Percentiles rank a stretch among this genome's conserved stretches.
Evolutionary conservation across 306 rosid genomes (phyloP).

Genomic region (Dalbergia cochinchinensis): DNA sequence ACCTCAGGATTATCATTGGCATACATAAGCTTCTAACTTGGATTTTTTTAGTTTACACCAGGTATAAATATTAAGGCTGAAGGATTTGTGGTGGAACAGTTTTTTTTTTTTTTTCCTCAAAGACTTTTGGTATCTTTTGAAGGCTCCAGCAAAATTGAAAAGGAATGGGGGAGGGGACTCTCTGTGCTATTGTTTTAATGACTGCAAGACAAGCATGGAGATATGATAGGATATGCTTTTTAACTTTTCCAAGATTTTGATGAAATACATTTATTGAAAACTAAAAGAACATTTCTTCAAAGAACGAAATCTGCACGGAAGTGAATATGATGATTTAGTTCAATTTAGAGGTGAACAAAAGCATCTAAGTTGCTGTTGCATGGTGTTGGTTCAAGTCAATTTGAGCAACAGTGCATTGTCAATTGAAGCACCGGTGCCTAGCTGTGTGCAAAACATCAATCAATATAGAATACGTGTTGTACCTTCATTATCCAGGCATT

Average conservation of each 20-base stretch:
- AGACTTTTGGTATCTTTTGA: not conserved
- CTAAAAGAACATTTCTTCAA: conserved; percentile 15
- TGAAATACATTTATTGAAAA: conserved; percentile 22
- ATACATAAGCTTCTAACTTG: not conserved
- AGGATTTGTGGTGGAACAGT: not conserved
- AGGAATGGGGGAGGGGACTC: too few species aligned
- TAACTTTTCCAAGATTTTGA: conserved; percentile 3
- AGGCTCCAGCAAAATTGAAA: not conserved
- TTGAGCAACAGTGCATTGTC: conserved; percentile 1
- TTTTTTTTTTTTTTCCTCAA: too few species aligned
- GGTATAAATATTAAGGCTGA: conserved; percentile 20
- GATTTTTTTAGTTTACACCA: not conserved
- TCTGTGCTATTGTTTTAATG: too few species aligned
- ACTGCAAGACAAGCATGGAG: not conserved
- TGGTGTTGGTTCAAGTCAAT: conserved; percentile 10
- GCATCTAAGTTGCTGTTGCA: conserved; percentile 8
- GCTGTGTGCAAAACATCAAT: conserved; percentile 8
- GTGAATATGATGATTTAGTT: not conserved
- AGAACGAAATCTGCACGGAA: conserved; percentile 22
- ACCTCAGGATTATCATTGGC: not conserved
- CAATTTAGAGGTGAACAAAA: conserved; percentile 23
- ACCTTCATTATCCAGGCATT: conserved; percentile 14
- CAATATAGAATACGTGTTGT: conserved; percentile 8
- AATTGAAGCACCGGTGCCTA: not conserved
- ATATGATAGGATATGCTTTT: not conserved